Evolutionary conservation across 495 filamentous ascomycete species (phyloP), one percentile per base, ranked within the genome.

Genomic region (Talaromyces adpressus): DNA sequence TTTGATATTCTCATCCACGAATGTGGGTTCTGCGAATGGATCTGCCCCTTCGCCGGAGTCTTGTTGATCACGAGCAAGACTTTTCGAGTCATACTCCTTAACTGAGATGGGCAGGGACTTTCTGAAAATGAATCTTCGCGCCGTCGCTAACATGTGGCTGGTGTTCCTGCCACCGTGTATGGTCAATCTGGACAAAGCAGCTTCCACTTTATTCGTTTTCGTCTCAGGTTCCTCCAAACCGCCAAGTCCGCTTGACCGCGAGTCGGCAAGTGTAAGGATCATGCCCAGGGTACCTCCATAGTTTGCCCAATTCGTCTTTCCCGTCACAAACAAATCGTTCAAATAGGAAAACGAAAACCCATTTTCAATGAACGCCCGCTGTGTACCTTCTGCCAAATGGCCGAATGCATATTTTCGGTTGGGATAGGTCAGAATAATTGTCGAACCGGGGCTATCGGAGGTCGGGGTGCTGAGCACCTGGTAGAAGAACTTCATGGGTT

Each of bases 381-480:
- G 93, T 11, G 88, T 85, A 5, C 94, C 94, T 73, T 98, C 95
- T 11, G 86, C 77, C 9, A 92, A 68, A 70, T 90, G 87, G 7
- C 94, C 94, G 68, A 98, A 87, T n/a, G 98, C 59, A 71, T 98
- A 98, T 52, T 91, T 85, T 70, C 87, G 86, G 58, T 85, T 79
- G 60, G 92, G 89, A 69, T 91, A 92, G 69, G 91, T 84, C 9
- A 98, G 80, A 30, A 89, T 56, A 27, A 98, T 67, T 18, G 84
- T 82, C 25, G 90, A 90, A 47, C 93, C 95, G 16, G 88, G 87
- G 1, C 94, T 95, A 71, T 98, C 94, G 62, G 87, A 87, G 68
- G 94, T 92, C n/a, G 95, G 93, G 27, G 89, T 89, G 57, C 84
- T 88, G 64, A 93, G 68, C 65, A 97, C 72, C 72, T 93, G 85